phyloP scores from a whole-genome alignment of 2,329 filamentous ascomycete species.

The Claviceps sp. region DNA sequence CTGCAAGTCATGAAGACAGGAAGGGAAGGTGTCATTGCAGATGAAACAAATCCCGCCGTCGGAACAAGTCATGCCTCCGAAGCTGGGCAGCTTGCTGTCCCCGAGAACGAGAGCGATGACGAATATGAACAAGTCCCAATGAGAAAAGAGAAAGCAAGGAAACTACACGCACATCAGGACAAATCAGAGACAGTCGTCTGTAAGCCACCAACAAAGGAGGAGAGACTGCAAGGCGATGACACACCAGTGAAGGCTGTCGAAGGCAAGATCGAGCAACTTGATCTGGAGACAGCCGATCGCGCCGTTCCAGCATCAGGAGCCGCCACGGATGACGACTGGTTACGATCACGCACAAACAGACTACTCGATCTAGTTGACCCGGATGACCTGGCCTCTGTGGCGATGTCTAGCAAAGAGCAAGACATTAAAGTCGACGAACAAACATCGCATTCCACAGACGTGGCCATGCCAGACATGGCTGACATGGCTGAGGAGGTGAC shows the following conservation, averaged over 20 bases:
- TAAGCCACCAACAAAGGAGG: constrained; percentile 6
- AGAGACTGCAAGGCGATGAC: neutral
- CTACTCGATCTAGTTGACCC: constrained; percentile 74
- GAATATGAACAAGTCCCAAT: constrained; percentile 58
- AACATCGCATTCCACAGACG: constrained; percentile 14
- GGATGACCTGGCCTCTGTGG: constrained; percentile 33
- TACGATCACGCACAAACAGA: constrained; percentile 77
- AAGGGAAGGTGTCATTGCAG: constrained; percentile 20
- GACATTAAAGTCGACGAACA: constrained; percentile 11
- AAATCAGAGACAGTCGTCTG: constrained; percentile 3
- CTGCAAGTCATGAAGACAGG: constrained; percentile 63
- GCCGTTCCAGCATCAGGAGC: constrained; percentile 26
- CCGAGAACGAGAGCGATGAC: constrained; percentile 53
- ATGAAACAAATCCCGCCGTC: constrained; percentile 14
- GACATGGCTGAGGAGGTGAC: constrained; percentile 9
- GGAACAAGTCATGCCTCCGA: constrained; percentile 9
- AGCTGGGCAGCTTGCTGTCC: constrained; percentile 22
- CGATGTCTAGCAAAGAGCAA: constrained; percentile 7
- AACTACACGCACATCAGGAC: constrained; percentile 13
- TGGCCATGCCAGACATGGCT: constrained; percentile 15
- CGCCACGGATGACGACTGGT: constrained; percentile 78
- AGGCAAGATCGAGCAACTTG: constrained; percentile 8
- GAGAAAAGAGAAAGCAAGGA: constrained; percentile 34
- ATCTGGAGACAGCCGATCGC: constrained; percentile 12
- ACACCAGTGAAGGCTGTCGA: constrained; percentile 3